These are phyloP conservation scores for Phytophthora uliginosa DNA, from an alignment of 352 stramenopile species.

Conservation along the genomic window DNA sequence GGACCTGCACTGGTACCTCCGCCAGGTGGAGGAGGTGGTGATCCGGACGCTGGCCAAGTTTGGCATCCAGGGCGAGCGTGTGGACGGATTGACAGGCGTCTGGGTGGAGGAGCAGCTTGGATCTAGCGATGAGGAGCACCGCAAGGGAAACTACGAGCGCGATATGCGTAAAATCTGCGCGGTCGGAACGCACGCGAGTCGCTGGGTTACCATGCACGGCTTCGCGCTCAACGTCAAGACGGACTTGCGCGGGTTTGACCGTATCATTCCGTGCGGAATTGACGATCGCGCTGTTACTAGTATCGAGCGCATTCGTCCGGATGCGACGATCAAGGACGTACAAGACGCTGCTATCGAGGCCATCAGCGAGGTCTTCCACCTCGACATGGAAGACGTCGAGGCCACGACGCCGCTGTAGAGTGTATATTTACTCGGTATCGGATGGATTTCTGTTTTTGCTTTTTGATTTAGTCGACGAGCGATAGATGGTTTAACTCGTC, in stretches of 20 bases:
- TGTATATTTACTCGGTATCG: constrained; percentile 22
- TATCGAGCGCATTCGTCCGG: constrained; percentile 65
- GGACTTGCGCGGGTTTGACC: constrained; percentile 94
- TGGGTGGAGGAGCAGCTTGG: constrained; percentile 90
- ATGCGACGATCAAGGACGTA: constrained; percentile 66
- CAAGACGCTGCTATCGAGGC: constrained; percentile 75
- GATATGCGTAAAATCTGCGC: constrained; percentile 97
- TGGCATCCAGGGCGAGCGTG: constrained; percentile 90
- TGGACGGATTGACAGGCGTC: constrained; percentile 96
- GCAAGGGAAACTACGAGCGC: constrained; percentile 45
- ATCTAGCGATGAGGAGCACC: constrained; percentile 20
- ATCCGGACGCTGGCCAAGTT: constrained; percentile 93
- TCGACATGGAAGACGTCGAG: constrained; percentile 66
- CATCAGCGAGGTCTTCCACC: constrained; percentile 74
- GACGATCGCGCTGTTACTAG: constrained; percentile 90
- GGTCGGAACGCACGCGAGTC: constrained; percentile 95
- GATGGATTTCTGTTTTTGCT: constrained; percentile 8
- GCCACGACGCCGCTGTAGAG: constrained; percentile 49
- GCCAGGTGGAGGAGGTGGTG: constrained; percentile 96
- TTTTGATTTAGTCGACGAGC: constrained; percentile 26
- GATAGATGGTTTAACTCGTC: constrained; percentile 35
- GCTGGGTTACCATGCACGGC: constrained; percentile 99
- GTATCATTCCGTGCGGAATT: constrained; percentile 98
- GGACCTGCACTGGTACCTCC: constrained; percentile 98
- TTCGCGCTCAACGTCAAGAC: constrained; percentile 98